Base-by-base conservation (phyloP, 2,329 filamentous ascomycete genomes). In the Epichloe elymi region DNA sequence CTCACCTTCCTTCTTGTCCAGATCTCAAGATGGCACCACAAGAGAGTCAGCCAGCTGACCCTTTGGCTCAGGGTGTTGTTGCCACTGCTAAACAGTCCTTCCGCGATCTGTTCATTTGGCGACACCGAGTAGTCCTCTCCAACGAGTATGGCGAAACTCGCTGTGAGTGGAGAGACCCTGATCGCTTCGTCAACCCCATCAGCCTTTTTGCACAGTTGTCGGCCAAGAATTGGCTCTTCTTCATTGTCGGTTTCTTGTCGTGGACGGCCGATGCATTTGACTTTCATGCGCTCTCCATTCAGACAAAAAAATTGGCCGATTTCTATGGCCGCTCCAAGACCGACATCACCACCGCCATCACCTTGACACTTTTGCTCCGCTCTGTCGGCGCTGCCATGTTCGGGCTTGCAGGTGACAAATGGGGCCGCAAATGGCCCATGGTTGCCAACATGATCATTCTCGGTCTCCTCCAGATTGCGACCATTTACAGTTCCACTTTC, bases 241-340 rank as follows among this genome's bases (percentile, higher is more conserved):
- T 91, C 68, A 56, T 85, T 40, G 83, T 88, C 11, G 86, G 85
- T 3, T 81, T 90, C 61, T 66, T 76, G 36, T 82, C 85, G 15
- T 91, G 87, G 87, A 85, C 80, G 1, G 86, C 85, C 51, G 87
- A 91, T 64, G 86, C 86, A 3, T 91, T 90, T 63, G 86, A 89
- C 66, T 91, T 90, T 63, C 85, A 89, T 66, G 84, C 86, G 26
- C 74, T 91, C 8, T 86, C 82, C 4, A 86, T 91, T 56, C 86
- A 89, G 64, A 86, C 85, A 76, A 57, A 76, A 57, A 88, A 88
- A 67, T 71, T 90, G 23, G 76, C 74, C 46, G 58, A 69, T 40
- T 73, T 74, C 61, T 78, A 75, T 50, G 60, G 59, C 53, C 68
- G 66, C 17, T 71, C 70, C 48, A 79, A 78, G 54, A 86, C 85